These are phyloP conservation scores for Salix viminalis DNA, from an alignment of 345 rosid species.

Conservation along the genomic window DNA sequence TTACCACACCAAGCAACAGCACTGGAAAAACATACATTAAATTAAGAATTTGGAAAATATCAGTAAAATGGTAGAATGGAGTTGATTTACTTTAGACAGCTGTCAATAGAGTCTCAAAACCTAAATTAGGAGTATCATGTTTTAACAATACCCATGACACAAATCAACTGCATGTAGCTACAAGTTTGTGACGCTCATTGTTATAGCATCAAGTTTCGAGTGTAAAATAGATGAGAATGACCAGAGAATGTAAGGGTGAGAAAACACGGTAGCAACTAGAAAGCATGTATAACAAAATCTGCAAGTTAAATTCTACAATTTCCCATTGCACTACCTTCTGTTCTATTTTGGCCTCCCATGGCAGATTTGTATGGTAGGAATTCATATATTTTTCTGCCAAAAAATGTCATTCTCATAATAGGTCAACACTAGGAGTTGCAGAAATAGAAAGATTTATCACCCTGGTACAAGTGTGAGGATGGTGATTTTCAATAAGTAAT, in stretches of 20 bases:
- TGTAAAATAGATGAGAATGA: not conserved
- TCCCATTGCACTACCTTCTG: not conserved
- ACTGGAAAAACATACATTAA: slow-evolving; percentile 35
- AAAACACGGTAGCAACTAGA: not conserved
- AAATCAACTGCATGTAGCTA: not conserved
- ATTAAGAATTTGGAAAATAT: not conserved
- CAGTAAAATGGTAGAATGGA: not conserved
- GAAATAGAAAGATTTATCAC: not conserved
- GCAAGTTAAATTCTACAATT: not conserved
- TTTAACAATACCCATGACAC: not conserved
- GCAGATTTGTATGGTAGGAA: not conserved
- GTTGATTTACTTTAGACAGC: not conserved
- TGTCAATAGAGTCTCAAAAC: not conserved
- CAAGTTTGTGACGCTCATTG: not conserved
- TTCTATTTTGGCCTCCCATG: not conserved
- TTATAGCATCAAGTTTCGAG: not conserved
- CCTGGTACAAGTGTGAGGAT: not conserved
- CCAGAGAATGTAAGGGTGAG: not conserved
- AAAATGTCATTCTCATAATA: not conserved
- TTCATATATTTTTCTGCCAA: not conserved
- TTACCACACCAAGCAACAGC: slow-evolving; percentile 99
- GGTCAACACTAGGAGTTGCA: not conserved
- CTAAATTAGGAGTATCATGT: not conserved
- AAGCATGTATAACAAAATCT: not conserved
- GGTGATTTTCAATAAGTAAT: not conserved